Percentiles rank a stretch among this genome's conserved stretches.
phyloP scores from a whole-genome alignment of 805 yeast genomes.

The Candida methanosorbosa region DNA sequence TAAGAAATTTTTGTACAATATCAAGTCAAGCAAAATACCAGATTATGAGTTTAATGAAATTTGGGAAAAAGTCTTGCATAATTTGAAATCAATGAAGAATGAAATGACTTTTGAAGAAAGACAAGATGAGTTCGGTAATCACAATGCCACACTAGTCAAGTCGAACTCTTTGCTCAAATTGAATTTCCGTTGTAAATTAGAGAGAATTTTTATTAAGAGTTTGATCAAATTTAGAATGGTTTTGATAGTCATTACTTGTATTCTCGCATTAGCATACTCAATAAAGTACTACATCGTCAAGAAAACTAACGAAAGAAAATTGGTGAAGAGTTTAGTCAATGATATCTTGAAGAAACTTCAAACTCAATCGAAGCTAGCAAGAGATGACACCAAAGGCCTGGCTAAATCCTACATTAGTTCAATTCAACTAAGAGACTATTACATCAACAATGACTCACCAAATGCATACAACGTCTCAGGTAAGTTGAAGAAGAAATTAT shows the following conservation, averaged over 20 bases:
- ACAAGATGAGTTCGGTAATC: not conserved
- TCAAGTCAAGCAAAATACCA: slow-evolving; percentile 8
- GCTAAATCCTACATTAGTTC: slow-evolving; percentile 48
- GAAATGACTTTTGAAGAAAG: not conserved
- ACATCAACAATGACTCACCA: slow-evolving; percentile 37
- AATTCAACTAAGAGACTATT: slow-evolving; percentile 63
- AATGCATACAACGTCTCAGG: slow-evolving; percentile 17
- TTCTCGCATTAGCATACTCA: slow-evolving; percentile 19
- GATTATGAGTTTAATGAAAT: slow-evolving; percentile 15
- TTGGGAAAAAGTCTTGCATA: slow-evolving; percentile 15
- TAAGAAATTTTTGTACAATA: slow-evolving; percentile 52
- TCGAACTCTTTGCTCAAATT: slow-evolving; percentile 20
- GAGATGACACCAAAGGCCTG: slow-evolving; percentile 23
- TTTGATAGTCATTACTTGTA: not conserved
- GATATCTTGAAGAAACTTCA: slow-evolving; percentile 44
- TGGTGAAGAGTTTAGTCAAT: slow-evolving; percentile 35
- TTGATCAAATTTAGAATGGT: slow-evolving; percentile 8
- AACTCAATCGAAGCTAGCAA: slow-evolving; percentile 30
- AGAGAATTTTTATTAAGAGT: slow-evolving; percentile 12
- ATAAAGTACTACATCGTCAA: slow-evolving; percentile 20
- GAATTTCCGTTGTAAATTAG: slow-evolving; percentile 19
- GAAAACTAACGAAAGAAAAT: slow-evolving; percentile 26
- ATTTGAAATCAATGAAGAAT: not conserved
- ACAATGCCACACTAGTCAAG: slow-evolving; percentile 9
- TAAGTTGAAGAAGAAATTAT: slow-evolving; percentile 36